These are phyloP conservation scores for Tricholoma saponaceum DNA, from an alignment of 768 basidiomycete species.

Conservation along the genomic window DNA sequence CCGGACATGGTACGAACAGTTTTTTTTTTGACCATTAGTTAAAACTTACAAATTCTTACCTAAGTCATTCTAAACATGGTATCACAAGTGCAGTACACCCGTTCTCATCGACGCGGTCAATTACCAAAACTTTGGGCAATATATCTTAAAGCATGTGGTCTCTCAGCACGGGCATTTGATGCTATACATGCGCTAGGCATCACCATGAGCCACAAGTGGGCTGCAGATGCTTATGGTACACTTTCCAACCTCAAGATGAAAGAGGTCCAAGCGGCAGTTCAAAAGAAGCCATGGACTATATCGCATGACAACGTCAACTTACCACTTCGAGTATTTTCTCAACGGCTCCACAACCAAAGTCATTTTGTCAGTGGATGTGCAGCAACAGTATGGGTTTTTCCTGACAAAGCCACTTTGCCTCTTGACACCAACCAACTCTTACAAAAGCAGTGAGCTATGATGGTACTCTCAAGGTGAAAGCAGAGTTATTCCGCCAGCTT, in stretches of 20 bases:
- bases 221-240: neutral
- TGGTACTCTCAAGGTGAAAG: neutral
- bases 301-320: conserved; percentile 20
- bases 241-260: conserved; percentile 5
- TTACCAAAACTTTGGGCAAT: conserved; percentile 14
- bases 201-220: conserved; percentile 10
- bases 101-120: conserved; percentile 7
- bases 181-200: conserved; percentile 13
- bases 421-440: conserved; percentile 4
- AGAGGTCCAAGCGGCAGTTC: conserved; percentile 1
- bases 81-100: conserved; percentile 9
- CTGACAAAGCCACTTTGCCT: conserved; percentile 3
- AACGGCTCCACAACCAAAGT: conserved; percentile 18
- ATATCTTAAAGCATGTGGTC: conserved; percentile 17
- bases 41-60: neutral
- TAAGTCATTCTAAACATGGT: neutral
- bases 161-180: conserved; percentile 14
- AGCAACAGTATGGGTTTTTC: conserved; percentile 17
- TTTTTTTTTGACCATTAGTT: too few relatives aligned
- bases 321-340: conserved; percentile 19
- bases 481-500: neutral
- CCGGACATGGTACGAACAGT: too few relatives aligned
- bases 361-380: conserved; percentile 21
- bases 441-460: conserved; percentile 1
- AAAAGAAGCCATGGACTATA: conserved; percentile 11